phyloP scores from a whole-genome alignment of 495 filamentous ascomycete species.

The Aspergillus bertholletiae region DNA sequence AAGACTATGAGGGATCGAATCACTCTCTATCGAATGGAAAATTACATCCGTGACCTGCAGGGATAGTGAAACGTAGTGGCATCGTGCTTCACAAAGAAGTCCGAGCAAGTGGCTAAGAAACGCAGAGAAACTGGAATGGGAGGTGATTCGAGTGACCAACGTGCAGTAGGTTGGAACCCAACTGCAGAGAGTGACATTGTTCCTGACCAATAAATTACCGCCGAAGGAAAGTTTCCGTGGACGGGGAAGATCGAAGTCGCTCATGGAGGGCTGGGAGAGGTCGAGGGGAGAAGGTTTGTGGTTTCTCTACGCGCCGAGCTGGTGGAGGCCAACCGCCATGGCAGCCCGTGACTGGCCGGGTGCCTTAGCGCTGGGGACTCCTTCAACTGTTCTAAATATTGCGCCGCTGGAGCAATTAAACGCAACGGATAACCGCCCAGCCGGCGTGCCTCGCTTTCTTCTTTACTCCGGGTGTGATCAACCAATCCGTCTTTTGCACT shows the following conservation, averaged over 20 bases:
- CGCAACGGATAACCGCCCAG: background rate
- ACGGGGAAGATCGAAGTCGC: background rate
- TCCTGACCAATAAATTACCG: constrained; percentile 3
- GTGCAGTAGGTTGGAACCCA: constrained; percentile 12
- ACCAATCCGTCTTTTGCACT: background rate
- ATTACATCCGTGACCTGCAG: constrained; percentile 9
- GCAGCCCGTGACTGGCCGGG: constrained; percentile 3
- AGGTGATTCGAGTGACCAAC: constrained; percentile 19
- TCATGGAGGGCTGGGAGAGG: constrained; percentile 3
- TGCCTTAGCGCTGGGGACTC: background rate
- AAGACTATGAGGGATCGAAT: constrained; percentile 4
- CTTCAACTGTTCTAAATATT: background rate
- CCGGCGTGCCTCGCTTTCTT: background rate
- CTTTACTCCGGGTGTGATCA: background rate
- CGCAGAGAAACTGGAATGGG: constrained; percentile 54
- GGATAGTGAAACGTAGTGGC: constrained; percentile 13
- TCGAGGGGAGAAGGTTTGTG: background rate
- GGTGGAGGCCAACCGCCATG: background rate
- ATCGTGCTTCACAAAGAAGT: background rate
- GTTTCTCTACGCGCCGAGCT: constrained; percentile 12
- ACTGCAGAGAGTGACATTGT: background rate
- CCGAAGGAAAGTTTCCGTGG: background rate
- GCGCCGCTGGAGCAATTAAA: background rate
- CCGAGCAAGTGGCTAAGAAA: constrained; percentile 26
- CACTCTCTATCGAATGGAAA: background rate